Conservation (phyloP, 164 flowering plant species). For the Saururus chinensis region DNA sequence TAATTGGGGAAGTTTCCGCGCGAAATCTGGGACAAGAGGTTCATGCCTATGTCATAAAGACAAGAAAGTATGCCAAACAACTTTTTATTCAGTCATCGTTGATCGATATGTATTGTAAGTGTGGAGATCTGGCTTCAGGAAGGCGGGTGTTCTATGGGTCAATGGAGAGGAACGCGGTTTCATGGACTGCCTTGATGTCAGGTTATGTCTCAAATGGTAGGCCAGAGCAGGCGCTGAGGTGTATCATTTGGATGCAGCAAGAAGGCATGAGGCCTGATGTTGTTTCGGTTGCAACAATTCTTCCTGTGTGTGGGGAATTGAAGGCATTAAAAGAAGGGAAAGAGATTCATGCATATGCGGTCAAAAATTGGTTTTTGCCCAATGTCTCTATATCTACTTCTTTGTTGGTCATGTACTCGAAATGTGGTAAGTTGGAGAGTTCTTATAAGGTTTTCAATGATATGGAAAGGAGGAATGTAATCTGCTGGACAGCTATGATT, state of each 20-base stretch:
- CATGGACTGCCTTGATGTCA: constrained; percentile 86
- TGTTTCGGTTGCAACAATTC: constrained; percentile 70
- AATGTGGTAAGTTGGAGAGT: constrained; percentile 39
- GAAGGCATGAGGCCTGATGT: constrained; percentile 86
- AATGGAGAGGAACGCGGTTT: constrained; percentile 50
- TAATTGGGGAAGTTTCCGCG: constrained; percentile 45
- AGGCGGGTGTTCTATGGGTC: constrained; percentile 57
- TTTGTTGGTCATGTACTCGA: constrained; percentile 76
- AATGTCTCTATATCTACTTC: constrained; percentile 66
- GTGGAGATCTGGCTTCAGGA: constrained; percentile 58
- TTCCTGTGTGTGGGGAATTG: constrained; percentile 70
- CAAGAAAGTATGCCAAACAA: constrained; percentile 34
- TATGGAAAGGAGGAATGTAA: constrained; percentile 55
- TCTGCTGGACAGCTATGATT: constrained; percentile 84
- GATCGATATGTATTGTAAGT: constrained; percentile 88
- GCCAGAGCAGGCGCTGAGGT: constrained; percentile 72
- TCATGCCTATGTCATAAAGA: constrained; percentile 67
- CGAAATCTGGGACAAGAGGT: constrained; percentile 53
- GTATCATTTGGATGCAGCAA: constrained; percentile 84
- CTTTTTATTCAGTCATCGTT: constrained; percentile 53
- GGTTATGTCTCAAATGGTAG: constrained; percentile 70
- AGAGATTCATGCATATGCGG: constrained; percentile 62
- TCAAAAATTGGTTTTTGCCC: constrained; percentile 54
- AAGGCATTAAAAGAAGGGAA: constrained; percentile 60
- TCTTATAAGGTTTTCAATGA: constrained; percentile 43